Evolutionary conservation across 163 green algal genomes (phyloP).

Genomic region (Scenedesmus sp.): DNA sequence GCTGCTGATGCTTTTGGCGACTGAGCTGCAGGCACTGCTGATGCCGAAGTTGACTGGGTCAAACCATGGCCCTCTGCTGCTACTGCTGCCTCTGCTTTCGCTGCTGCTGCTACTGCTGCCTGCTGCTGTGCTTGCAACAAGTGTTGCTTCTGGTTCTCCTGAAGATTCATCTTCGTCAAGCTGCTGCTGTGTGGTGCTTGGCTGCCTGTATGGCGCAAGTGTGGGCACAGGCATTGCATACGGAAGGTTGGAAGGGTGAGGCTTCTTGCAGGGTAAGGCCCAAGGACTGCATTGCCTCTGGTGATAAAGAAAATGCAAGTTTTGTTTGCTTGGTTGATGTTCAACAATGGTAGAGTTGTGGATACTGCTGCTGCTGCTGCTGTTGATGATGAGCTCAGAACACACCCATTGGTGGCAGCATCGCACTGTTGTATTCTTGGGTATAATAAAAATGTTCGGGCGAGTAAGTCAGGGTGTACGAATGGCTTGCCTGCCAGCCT

Average conservation of each 20-base stretch:
- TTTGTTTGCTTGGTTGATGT: not conserved
- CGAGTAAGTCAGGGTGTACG: too few relatives aligned
- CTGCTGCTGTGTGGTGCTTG: not conserved
- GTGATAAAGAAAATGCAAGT: not conserved
- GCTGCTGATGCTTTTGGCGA: not conserved
- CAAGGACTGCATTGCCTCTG: too few relatives aligned
- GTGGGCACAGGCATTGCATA: not conserved
- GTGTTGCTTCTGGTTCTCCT: not conserved
- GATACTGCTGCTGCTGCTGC: slow-evolving; percentile 5
- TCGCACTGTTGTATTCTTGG: not conserved
- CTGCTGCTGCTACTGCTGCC: not conserved
- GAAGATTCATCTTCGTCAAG: not conserved
- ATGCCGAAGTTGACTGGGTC: not conserved
- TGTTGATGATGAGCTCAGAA: not conserved
- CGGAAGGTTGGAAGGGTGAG: too few relatives aligned
- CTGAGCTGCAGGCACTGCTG: not conserved
- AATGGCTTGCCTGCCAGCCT: not conserved
- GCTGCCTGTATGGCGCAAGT: not conserved
- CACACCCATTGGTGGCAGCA: not conserved
- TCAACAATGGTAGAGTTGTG: not conserved
- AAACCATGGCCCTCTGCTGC: not conserved
- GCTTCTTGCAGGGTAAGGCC: too few relatives aligned
- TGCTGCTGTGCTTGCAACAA: not conserved
- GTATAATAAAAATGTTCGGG: not conserved
- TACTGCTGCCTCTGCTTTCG: not conserved